Percentiles rank a stretch among this genome's conserved stretches.
phyloP scores from a whole-genome alignment of 352 stramenopile genomes.

The Phytophthora sansomeana region DNA sequence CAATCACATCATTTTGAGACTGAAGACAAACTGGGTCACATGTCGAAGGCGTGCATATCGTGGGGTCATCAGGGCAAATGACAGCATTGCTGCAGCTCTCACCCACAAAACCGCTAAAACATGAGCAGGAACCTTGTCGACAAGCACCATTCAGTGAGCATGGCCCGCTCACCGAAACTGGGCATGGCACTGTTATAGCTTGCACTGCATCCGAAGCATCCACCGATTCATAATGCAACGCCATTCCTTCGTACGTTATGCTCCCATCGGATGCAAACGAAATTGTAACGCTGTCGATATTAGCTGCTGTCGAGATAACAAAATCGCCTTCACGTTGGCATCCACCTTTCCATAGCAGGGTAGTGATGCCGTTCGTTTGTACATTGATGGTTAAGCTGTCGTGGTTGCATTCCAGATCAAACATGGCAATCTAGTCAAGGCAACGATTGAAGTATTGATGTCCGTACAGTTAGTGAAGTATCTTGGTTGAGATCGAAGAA shows the following conservation, averaged over 20 bases:
- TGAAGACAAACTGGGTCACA: slow-evolving; percentile 59
- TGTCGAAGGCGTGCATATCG: slow-evolving; percentile 31
- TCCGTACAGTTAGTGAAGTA: background rate
- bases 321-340: slow-evolving; percentile 58
- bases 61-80: slow-evolving; percentile 49
- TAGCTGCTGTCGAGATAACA: slow-evolving; percentile 33
- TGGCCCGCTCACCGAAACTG: slow-evolving; percentile 29
- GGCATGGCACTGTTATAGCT: slow-evolving; percentile 42
- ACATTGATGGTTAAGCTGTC: slow-evolving; percentile 46
- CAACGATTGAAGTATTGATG: slow-evolving; percentile 1
- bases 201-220: slow-evolving; percentile 6
- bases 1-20: slow-evolving; percentile 44
- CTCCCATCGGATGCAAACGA: slow-evolving; percentile 53
- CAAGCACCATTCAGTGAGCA: slow-evolving; percentile 66
- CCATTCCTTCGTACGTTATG: slow-evolving; percentile 51
- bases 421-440: slow-evolving; percentile 41
- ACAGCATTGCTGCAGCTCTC: slow-evolving; percentile 72
- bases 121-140: slow-evolving; percentile 48
- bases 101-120: slow-evolving; percentile 64
- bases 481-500: background rate
- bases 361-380: slow-evolving; percentile 13
- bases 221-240: slow-evolving; percentile 49
- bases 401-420: slow-evolving; percentile 71
- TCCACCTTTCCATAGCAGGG: slow-evolving; percentile 55
- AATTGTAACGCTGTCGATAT: slow-evolving; percentile 46